Evolutionary conservation across 805 yeast species (phyloP), one percentile per base, ranked within the genome.

Genomic region (Wickerhamomyces kurtzmanii): DNA sequence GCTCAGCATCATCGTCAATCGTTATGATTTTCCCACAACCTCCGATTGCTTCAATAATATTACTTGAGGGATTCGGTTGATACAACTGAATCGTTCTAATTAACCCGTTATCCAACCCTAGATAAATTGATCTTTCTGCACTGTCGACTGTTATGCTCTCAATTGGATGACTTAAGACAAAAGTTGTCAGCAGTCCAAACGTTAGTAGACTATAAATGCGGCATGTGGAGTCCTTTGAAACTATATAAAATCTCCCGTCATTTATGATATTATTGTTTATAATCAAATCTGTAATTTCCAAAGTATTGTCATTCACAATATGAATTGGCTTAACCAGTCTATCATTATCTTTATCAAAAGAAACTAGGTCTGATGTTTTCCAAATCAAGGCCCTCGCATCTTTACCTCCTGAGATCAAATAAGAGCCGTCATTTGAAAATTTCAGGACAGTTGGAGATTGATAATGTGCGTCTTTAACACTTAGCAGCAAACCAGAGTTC

Each of bases 331-430:
- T 78, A 16, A 67, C 51, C 7, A 36, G 38, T 13, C 41, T 45
- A 1, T 54, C 47, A 5, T 47, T 51, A 12, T 57, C 59, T 32
- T 38, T 57, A 20, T 32, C 24, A 33, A 50, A 23, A 31, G 57
- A 34, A 3, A 76, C 55, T 26, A 87, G 56, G 39, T 84, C 93
- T 12, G 61, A 37, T 0, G 77, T 56, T 36, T 68, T 70, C 93
- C 94, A 87, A 4, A 81, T 68, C 15, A 78, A 62, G 11, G 80
- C 66, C 36, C 96, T 63, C 1, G 94, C 74, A 57, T 89, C 98
- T 23, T 63, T 65, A 39, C 94, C 84, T n/a, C 79, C 83, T 5
- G 87, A 69, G 6, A 81, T 65, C 23, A 89, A 47, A 31, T 70
- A 76, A 14, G 75, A 68, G 2, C 78, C 79, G 45, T 85, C 81